Evolutionary conservation across 2,329 filamentous ascomycete genomes (phyloP).

Genomic region (Chaetomium olivaceum): DNA sequence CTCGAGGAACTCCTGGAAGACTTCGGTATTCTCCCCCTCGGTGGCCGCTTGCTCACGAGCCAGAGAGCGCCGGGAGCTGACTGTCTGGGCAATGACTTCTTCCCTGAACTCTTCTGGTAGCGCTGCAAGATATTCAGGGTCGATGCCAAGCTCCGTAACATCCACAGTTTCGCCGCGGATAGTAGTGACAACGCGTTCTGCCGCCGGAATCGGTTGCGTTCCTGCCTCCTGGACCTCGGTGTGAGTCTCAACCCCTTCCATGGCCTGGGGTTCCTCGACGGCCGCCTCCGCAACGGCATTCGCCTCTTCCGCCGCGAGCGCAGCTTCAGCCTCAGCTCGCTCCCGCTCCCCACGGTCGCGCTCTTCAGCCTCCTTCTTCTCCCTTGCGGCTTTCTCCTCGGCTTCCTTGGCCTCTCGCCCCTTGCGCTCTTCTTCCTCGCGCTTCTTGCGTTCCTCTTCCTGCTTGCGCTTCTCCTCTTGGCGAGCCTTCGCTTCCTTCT

Average conservation of each 20-base stretch:
- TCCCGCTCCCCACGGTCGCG: conserved; percentile 62
- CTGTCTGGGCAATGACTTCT: conserved; percentile 89
- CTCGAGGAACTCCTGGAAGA: conserved; percentile 91
- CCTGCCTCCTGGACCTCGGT: conserved; percentile 37
- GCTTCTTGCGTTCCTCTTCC: conserved; percentile 62
- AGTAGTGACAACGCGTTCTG: conserved; percentile 72
- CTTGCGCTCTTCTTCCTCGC: conserved; percentile 65
- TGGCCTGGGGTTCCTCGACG: conserved; percentile 45
- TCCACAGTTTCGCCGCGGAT: conserved; percentile 87
- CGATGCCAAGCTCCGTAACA: conserved; percentile 92
- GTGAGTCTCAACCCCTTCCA: conserved; percentile 66
- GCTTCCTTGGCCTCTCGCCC: conserved; percentile 71
- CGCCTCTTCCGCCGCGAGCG: conserved; percentile 52
- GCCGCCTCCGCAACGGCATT: conserved; percentile 47
- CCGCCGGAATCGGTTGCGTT: conserved; percentile 39
- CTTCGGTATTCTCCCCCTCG: conserved; percentile 75
- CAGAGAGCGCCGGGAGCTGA: conserved; percentile 79
- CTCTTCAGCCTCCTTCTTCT: conserved; percentile 72
- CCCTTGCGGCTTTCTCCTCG: conserved; percentile 64
- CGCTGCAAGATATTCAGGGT: conserved; percentile 91
- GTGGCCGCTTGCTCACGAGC: conserved; percentile 66
- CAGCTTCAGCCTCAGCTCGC: conserved; percentile 56
- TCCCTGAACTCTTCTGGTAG: conserved; percentile 95
- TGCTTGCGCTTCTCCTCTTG: conserved; percentile 55
- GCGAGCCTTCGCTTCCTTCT: conserved; percentile 67